A percentile compares a stretch with the other conserved stretches of the same genome.
Conservation (phyloP, 2,329 filamentous ascomycete species). For the Aspergillus sojae region DNA sequence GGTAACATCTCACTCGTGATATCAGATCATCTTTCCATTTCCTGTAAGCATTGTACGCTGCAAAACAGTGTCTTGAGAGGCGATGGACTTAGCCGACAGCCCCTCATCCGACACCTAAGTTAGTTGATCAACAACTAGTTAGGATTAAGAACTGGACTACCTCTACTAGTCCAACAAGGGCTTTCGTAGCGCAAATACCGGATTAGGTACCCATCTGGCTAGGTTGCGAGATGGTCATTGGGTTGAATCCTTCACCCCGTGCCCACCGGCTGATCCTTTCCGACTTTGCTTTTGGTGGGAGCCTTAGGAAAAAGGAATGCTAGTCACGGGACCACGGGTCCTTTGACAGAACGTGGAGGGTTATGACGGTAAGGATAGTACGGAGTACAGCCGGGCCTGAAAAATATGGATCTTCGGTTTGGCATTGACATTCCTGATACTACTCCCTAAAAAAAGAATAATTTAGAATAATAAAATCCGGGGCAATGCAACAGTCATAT, state of each 20-base stretch:
- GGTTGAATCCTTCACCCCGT: neutral
- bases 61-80: neutral
- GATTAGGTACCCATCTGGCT: neutral
- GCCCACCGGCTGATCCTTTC: neutral
- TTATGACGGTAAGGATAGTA: neutral
- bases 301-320: neutral
- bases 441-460: neutral
- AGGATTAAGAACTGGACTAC: conserved; percentile 1
- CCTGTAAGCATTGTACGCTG: neutral
- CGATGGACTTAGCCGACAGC: neutral
- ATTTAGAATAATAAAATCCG: neutral
- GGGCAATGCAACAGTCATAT: neutral
- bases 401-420: neutral
- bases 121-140: neutral
- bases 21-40: neutral
- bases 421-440: neutral
- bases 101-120: neutral
- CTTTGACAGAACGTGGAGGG: neutral
- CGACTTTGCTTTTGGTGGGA: neutral
- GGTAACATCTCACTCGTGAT: neutral
- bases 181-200: neutral
- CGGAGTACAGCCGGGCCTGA: neutral
- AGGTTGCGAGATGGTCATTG: neutral
- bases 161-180: neutral
- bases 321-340: neutral